phyloP scores from a whole-genome alignment of 1,284 basidiomycete species.

The Cutaneotrichosporon dermatis region DNA sequence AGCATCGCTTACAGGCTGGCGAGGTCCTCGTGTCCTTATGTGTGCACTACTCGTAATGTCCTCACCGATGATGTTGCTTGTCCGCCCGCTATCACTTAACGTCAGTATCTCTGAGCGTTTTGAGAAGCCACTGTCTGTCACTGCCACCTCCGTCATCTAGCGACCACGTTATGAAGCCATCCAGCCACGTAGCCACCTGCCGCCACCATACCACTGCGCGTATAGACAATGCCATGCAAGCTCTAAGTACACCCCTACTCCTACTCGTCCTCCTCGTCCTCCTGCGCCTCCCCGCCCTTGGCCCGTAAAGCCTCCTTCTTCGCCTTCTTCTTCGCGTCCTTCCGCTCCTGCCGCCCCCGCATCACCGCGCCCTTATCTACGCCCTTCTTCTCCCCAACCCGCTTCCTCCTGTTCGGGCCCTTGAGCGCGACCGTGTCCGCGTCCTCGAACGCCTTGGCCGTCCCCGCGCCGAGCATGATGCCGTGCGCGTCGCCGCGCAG shows the following conservation, averaged over 20 bases:
- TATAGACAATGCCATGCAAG: no score
- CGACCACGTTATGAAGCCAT: no score
- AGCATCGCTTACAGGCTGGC: no score
- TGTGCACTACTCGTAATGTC: no score
- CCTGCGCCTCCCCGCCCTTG: not conserved
- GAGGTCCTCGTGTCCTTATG: no score
- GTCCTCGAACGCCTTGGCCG: slow-evolving; percentile 36
- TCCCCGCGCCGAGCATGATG: slow-evolving; percentile 43
- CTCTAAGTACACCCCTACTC: not conserved
- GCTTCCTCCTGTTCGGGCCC: slow-evolving; percentile 1
- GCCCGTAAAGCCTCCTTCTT: not conserved
- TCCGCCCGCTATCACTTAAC: no score
- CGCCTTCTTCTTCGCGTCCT: not conserved
- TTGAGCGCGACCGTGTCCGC: slow-evolving; percentile 8
- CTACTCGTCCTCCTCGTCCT: not conserved
- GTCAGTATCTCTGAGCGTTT: no score
- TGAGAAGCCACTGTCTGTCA: no score
- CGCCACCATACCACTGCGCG: no score
- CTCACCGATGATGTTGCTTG: no score
- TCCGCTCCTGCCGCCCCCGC: not conserved
- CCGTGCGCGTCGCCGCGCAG: slow-evolving; percentile 57
- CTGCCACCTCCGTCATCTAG: no score
- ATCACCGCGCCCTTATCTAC: not conserved
- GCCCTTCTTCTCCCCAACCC: not conserved
- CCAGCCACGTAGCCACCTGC: no score